Evolutionary conservation across 805 yeast species (phyloP), one percentile per base, ranked within the genome.

Genomic region (Cyberlindnera veronae): DNA sequence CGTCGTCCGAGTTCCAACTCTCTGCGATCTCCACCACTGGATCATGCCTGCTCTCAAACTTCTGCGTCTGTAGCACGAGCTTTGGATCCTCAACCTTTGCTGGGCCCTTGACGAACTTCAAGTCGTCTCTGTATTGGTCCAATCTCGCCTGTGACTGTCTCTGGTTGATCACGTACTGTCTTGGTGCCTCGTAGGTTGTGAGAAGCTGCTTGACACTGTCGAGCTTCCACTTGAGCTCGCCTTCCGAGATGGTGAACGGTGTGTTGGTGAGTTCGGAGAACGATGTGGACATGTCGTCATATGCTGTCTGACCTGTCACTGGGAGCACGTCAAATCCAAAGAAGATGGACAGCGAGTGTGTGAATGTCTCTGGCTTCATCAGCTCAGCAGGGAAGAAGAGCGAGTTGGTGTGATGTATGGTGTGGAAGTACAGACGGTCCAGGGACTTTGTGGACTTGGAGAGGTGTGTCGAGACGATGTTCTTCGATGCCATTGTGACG

Each of bases 21-120:
- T 51, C 56, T 15, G 49, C 42, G 21, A 51, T 50, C 14, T 51
- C 54, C 16, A 51, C 45, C 6, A 51, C 29, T 10, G 56, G 56
- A 31, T 51, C 56, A 21, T 48, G 50, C 18, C 54, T 37, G 18
- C 41, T 36, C 32, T 51, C 56, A 26, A 47, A 50, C 11, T 30
- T 35, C 29, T 46, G 48, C 13, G 50, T 40, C 26, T 34, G 33
- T 14, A 45, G 27, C 3, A 47, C 26, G 14, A 27, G 18, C 4
- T 15, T 26, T 10, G 44, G 46, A 21, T 45, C 39, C 9, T 46
- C 35, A 22, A 39, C 9, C 21, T 16, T 32, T n/a, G 19, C 34
- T 13, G 40, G 39, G n/a, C 14, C 17, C 16, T 41, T 38, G 18
- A 34, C 28, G 3, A 18, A 20, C 22, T 45, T 38, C 22, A 42